Base-by-base conservation (phyloP, 495 filamentous ascomycete species). In the Chaetomium cochliodes region DNA sequence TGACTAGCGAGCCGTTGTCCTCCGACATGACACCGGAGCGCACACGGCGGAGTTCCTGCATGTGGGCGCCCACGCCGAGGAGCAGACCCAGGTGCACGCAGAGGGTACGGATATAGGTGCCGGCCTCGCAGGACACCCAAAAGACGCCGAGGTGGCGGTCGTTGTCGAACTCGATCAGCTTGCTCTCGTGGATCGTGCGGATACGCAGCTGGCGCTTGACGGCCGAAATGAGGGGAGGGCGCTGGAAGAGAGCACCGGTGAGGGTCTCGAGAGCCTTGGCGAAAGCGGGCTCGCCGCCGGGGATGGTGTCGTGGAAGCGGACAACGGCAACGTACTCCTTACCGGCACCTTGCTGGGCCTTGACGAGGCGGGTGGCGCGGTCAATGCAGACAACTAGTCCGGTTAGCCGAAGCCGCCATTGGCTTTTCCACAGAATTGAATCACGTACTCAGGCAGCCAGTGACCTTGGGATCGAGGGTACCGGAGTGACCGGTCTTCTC, bases 111-210 rank as follows among this genome's bases (percentile, higher is more conserved):
- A 98, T 97, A 73, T 98, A 98, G 39, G 94, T 98, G 72, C 94
- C 94, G 65, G 94, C 94, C 78, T 98, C 94, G 76, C 94, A 98
- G 77, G 90, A 93, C 64, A 98, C 96, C 94, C 94, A 97, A 85
- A 98, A 98, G 39, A 98, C 92, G 76, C 89, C 96, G n/a, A 98
- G 85, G 73, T 97, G 91, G 65, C 94, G 87, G 62, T 98, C 92
- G 75, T 98, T 96, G 78, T 98, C 94, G 73, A 97, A 98, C 79
- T 98, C 93, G 70, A 92, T 89, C 41, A 97, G 81, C 79, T 93
- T 93, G 82, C 89, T 92, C 79, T 97, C 90, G 77, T 97, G 88
- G 71, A 98, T 96, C 13, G 94, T 96, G 76, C 94, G 87, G 73
- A 98, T 93, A 81, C 94, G 93, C 58, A 98, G 85, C 80, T 97